A percentile compares a stretch with the other conserved stretches of the same genome.
These are phyloP conservation scores for Podila verticillata DNA, from an alignment of 192 early-diverging fungal species.

Conservation along the genomic window DNA sequence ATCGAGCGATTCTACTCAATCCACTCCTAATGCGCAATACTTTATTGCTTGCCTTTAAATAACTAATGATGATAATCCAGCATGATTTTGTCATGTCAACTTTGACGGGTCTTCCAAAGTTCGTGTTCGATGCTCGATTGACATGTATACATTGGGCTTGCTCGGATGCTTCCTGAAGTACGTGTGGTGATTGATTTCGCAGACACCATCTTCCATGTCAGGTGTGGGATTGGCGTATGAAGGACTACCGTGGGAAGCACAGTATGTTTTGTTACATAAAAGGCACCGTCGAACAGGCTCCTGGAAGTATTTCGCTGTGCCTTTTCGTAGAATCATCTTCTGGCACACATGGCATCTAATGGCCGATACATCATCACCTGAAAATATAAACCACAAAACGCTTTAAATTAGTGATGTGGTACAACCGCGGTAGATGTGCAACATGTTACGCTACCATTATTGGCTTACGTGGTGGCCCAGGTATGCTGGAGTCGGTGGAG, in stretches of 20 bases:
- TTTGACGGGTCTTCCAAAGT: background rate
- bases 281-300: conserved; percentile 1
- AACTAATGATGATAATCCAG: background rate
- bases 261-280: background rate
- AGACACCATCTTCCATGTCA: background rate
- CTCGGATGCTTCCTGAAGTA: background rate
- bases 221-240: background rate
- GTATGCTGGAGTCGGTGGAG: background rate
- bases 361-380: background rate
- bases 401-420: background rate
- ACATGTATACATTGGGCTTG: conserved; percentile 3
- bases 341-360: background rate
- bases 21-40: too few species aligned
- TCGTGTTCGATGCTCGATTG: background rate
- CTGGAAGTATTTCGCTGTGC: background rate
- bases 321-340: conserved; percentile 10
- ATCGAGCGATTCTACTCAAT: too few species aligned
- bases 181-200: conserved; percentile 1
- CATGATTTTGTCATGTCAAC: background rate
- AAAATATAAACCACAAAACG: background rate
- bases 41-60: background rate
- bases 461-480: background rate
- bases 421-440: background rate
- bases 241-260: background rate
- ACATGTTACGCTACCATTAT: background rate